phyloP scores from a whole-genome alignment of 2,329 filamentous ascomycete genomes.

The Simplicillium sp. region DNA sequence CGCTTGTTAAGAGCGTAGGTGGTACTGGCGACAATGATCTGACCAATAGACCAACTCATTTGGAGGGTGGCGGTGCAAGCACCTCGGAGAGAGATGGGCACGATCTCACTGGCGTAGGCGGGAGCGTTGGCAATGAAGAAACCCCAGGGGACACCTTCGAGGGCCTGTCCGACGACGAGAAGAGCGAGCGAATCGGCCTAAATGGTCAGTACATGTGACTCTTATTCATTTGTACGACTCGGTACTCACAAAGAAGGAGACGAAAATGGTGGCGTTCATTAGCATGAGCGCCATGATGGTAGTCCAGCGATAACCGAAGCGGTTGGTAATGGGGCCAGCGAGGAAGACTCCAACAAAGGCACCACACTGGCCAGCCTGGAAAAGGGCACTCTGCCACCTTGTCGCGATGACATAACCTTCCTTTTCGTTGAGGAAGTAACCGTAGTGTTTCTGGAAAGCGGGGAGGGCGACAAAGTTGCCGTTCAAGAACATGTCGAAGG shows the following conservation, averaged over 20 bases:
- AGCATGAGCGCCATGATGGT: slow-evolving; percentile 24
- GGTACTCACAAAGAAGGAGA: slow-evolving; percentile 43
- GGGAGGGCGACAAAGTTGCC: slow-evolving; percentile 33
- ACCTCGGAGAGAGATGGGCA: slow-evolving; percentile 45
- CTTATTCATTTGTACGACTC: too few relatives aligned
- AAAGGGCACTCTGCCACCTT: slow-evolving; percentile 28
- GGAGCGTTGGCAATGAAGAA: slow-evolving; percentile 55
- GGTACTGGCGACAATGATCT: slow-evolving; percentile 47
- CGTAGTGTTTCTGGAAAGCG: slow-evolving; percentile 26
- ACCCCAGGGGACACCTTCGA: slow-evolving; percentile 53
- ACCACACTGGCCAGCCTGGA: slow-evolving; percentile 21
- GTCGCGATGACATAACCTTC: slow-evolving; percentile 23
- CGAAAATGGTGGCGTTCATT: slow-evolving; percentile 28
- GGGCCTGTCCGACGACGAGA: slow-evolving; percentile 40
- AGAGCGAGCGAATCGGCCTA: slow-evolving; percentile 24
- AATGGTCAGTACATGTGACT: slow-evolving; percentile 12
- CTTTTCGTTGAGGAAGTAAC: slow-evolving; percentile 14
- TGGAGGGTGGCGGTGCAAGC: slow-evolving; percentile 50
- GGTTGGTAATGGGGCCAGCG: slow-evolving; percentile 26
- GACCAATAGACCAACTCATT: slow-evolving; percentile 55
- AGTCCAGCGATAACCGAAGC: slow-evolving; percentile 26
- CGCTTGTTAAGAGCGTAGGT: slow-evolving; percentile 40
- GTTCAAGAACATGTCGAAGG: slow-evolving; percentile 38
- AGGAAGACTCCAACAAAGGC: slow-evolving; percentile 25
- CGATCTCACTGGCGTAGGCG: slow-evolving; percentile 51